phyloP scores from a whole-genome alignment of 140 eudicot genomes.

The Bidens hawaiensis region DNA sequence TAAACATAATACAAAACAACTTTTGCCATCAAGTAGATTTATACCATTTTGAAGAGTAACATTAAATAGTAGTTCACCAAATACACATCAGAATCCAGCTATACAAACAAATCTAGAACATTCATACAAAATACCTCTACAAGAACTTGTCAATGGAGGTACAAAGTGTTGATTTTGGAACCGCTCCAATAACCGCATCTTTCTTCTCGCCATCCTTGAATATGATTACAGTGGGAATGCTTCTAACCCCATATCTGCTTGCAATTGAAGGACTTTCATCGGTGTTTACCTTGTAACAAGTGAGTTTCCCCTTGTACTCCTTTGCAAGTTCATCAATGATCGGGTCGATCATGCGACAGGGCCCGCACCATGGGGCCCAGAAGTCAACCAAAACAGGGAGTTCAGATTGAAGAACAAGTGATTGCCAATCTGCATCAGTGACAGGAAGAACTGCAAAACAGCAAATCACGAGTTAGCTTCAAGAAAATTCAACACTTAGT shows the following conservation, averaged over 20 bases:
- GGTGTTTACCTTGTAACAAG: slow-evolving; percentile 67
- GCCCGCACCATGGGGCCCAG: slow-evolving; percentile 97
- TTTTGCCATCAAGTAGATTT: too few species aligned
- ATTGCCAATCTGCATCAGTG: slow-evolving; percentile 4
- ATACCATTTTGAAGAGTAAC: too few species aligned
- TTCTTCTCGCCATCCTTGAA: slow-evolving; percentile 77
- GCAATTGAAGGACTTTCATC: slow-evolving; percentile 70
- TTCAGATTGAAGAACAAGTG: slow-evolving; percentile 1
- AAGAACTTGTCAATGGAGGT: slow-evolving; percentile 28
- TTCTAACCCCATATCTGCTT: slow-evolving; percentile 60
- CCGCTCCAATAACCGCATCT: slow-evolving; percentile 80
- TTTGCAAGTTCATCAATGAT: slow-evolving; percentile 61
- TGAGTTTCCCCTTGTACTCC: slow-evolving; percentile 59
- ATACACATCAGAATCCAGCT: too few species aligned
- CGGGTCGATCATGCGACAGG: slow-evolving; percentile 77
- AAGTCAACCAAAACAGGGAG: slow-evolving; percentile 49
- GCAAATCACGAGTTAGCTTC: too few species aligned
- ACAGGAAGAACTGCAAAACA: slow-evolving; percentile 9
- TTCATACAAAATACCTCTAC: slow-evolving; percentile 15
- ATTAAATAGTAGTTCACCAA: too few species aligned
- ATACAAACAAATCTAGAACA: too few species aligned
- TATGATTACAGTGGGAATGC: slow-evolving; percentile 72
- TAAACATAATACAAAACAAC: too few species aligned
- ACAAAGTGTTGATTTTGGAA: slow-evolving; percentile 55
- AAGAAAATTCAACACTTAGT: too few species aligned